Base-by-base conservation (phyloP, 2,329 filamentous ascomycete species). In the Gaeumannomyces tritici region DNA sequence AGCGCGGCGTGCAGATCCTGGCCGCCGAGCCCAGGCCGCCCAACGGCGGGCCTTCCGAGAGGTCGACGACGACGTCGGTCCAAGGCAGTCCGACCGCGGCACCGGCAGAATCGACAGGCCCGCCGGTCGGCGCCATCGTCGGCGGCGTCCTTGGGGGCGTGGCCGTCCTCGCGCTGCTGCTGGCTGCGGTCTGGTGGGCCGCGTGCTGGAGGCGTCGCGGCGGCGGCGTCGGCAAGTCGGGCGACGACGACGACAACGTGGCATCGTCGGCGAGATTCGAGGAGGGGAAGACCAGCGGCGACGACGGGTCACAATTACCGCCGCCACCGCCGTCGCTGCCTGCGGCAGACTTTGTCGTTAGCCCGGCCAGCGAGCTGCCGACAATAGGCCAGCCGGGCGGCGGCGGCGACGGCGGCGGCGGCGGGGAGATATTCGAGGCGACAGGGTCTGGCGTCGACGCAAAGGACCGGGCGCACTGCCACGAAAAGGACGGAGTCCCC, bases 1-100 rank as follows among this genome's bases (percentile, higher is more conserved):
- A 62, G 47, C 63, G 64, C 60, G 65, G 62, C n/a, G 62, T 81
- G 65, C 77, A 82, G 62, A 79, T 88, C 62, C 88, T 88, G 78
- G 87, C 87, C 66, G 77, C 83, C 2, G 75, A 61, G 59, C 21
- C 59, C 12, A 21, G 18, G 13, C 26, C 59, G 47, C 29, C 59
- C 26, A 59, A 31, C 57, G n/a, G 29, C 4, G 27, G 57, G 29
- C 13, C 57, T 4, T 9, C 57, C 8, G 29, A 29, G 27, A n/a
- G n/a, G n/a, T 3, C 15, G 27, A 42, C 18, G 13, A 12, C 57
- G 7, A 8, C 26, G 18, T 24, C 57, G n/a, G 12, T 9, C 4
- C 35, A 29, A 8, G 13, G 27, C 9, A 7, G 15, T 29, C 42
- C 29, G 27, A 21, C 57, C 57, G 12, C 15, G 8, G 15, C 57